These are phyloP conservation scores for Pyricularia grisea DNA, from an alignment of 2,329 filamentous ascomycete genomes.

Conservation along the genomic window DNA sequence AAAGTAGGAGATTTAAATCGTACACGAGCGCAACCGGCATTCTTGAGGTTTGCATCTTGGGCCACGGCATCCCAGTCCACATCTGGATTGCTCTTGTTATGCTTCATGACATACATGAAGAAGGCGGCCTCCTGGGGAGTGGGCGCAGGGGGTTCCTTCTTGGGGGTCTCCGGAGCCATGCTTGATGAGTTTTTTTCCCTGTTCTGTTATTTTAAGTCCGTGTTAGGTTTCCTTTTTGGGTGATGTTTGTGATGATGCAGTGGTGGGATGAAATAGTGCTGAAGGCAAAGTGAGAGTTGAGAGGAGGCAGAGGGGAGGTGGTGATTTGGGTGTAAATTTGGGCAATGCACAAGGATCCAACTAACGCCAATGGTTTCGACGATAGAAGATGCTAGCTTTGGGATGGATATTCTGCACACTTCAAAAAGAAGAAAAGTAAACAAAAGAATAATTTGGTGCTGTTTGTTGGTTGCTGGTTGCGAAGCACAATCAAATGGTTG, in stretches of 20 bases:
- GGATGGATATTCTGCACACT: background rate
- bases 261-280: background rate
- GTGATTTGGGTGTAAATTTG: background rate
- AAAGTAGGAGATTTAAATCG: conserved; percentile 5
- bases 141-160: conserved; percentile 13
- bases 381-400: too few species aligned
- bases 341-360: background rate
- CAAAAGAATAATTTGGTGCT: background rate
- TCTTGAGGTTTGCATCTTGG: conserved; percentile 31
- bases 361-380: background rate
- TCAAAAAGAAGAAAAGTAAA: background rate
- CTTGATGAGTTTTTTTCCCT: background rate
- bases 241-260: background rate
- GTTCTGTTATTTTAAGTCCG: background rate
- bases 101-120: conserved; percentile 33
- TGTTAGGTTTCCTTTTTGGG: background rate
- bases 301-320: background rate
- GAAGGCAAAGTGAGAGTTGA: background rate
- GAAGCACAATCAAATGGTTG: background rate
- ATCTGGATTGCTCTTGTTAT: conserved; percentile 30
- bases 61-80: conserved; percentile 40
- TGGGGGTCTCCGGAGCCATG: conserved; percentile 4
- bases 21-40: conserved; percentile 34
- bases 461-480: background rate
- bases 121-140: conserved; percentile 31